A percentile compares a stretch with the other conserved stretches of the same genome.
Conservation (phyloP, 2,329 filamentous ascomycete species). For the Colletotrichum destructivum region DNA sequence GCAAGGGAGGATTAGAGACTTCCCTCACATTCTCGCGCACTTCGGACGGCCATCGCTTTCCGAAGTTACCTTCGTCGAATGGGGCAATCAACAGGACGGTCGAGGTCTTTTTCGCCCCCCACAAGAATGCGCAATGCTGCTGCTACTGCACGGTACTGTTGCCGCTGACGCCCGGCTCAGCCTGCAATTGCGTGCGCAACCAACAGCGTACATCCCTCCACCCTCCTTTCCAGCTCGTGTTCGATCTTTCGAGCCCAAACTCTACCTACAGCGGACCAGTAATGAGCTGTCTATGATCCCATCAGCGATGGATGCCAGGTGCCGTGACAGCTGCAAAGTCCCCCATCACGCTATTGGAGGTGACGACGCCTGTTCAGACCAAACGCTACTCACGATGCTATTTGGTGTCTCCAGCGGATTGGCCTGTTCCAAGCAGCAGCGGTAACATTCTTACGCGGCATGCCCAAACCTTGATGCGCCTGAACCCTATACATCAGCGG, state of each 20-base stretch:
- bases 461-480: slow-evolving; percentile 8
- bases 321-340: slow-evolving; percentile 26
- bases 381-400: not conserved
- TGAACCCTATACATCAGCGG: not conserved
- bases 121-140: slow-evolving; percentile 29
- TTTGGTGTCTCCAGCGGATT: not conserved
- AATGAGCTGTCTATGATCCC: slow-evolving; percentile 17
- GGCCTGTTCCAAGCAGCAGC: not conserved
- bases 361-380: slow-evolving; percentile 26
- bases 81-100: not conserved
- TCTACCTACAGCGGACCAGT: slow-evolving; percentile 33
- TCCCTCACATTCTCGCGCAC: slow-evolving; percentile 15
- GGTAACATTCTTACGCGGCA: not conserved
- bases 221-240: slow-evolving; percentile 42
- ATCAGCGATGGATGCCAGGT: slow-evolving; percentile 28
- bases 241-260: slow-evolving; percentile 30
- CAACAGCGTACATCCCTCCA: slow-evolving; percentile 39
- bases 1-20: slow-evolving; percentile 27
- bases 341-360: slow-evolving; percentile 25
- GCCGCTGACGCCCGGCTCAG: slow-evolving; percentile 24
- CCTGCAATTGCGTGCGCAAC: slow-evolving; percentile 35
- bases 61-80: not conserved
- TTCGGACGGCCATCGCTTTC: not conserved
- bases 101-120: slow-evolving; percentile 15
- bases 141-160: slow-evolving; percentile 12